Evolutionary conservation across 1,284 basidiomycete genomes (phyloP), one percentile per base, ranked within the genome.

Genomic region (Marasmius sp.): DNA sequence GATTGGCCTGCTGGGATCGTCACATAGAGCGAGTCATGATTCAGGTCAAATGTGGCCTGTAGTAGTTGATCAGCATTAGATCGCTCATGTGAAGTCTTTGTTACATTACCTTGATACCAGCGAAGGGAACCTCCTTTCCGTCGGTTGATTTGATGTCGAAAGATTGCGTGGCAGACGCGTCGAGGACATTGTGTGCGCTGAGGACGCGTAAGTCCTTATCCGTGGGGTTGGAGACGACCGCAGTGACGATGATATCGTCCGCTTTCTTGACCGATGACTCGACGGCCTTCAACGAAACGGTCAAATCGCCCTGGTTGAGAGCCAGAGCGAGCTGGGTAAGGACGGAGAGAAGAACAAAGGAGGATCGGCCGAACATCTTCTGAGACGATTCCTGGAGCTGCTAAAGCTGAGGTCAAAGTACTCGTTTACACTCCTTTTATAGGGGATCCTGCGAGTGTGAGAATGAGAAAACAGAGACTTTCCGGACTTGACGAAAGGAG

Each of bases 1-100:
- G 66, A 65, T 9, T 61, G 53, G 27, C 66, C 66, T 14, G 66
- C 64, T n/a, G 66, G 64, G 38, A 67, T 65, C 55, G 58, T 65
- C 18, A 61, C 43, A 63, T 66, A 67, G 41, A 59, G 33, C 2
- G 34, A 37, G 1, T 67, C 64, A 14, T 52, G 48, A 2, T 54
- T 20, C 9, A 65, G 27, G 37, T 67, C 62, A 6, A 61, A 50
- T 12, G 61, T 63, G 8, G 57, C 45, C 64, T 65, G n/a, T 12
- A 27, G 20, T 22, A 36, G 6, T 16, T 16, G 1, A 8, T 27
- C 27, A 27, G 27, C 27, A 27, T 2, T 18, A 27, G 38, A 34
- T 41, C 27, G 36, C 6, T n/a, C 6, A 22, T 5, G 11, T 8
- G 12, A 20, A 14, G 38, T 39, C 6, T 45, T 11, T 10, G 49